Conservation (phyloP, 2,329 filamentous ascomycete genomes). For the Cladosporium sp. region DNA sequence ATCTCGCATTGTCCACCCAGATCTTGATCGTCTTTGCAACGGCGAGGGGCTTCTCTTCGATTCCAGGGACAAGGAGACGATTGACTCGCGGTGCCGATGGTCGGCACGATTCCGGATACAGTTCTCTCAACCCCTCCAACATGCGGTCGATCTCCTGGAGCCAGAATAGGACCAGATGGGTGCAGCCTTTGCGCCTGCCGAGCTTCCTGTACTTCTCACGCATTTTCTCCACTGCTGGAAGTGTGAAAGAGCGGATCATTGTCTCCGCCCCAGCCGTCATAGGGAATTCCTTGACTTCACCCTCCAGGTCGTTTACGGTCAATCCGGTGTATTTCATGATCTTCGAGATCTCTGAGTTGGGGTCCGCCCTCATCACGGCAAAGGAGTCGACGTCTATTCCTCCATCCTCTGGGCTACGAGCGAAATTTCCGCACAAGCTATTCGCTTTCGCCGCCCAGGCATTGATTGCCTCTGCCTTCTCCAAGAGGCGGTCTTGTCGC, state of each 20-base stretch:
- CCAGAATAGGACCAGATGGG: neutral
- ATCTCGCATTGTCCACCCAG: no score
- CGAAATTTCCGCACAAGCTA: neutral
- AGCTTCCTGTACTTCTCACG: neutral
- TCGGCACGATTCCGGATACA: neutral
- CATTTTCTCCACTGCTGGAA: neutral
- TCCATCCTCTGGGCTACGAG: neutral
- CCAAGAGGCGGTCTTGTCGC: no score
- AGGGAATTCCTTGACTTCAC: neutral
- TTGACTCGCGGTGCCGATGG: neutral
- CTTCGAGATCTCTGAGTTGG: neutral
- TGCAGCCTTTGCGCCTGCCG: neutral
- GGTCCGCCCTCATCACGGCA: neutral
- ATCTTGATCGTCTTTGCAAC: no score
- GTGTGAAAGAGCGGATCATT: no score
- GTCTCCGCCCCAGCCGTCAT: neutral
- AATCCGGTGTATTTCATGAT: neutral
- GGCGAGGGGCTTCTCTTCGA: no score
- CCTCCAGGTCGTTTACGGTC: neutral
- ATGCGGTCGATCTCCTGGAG: neutral
- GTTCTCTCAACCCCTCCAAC: neutral
- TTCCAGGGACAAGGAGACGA: no score
- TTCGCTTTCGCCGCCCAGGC: neutral
- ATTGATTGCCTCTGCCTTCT: no score
- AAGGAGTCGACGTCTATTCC: neutral